These are phyloP conservation scores for Spiraea crenata DNA, from an alignment of 331 rosid species.

Conservation along the genomic window DNA sequence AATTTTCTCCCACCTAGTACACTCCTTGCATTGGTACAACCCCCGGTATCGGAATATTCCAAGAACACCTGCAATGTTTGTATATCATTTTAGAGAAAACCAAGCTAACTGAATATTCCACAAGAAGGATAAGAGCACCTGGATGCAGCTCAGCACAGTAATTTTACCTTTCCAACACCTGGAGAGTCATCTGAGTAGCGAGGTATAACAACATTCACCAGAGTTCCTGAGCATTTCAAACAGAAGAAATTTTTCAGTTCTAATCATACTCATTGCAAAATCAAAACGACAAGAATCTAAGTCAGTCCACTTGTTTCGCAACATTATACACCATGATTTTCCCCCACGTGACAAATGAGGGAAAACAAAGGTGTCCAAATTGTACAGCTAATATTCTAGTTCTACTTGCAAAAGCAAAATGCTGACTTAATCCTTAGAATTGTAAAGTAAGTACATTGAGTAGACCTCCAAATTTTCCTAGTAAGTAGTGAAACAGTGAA, in stretches of 20 bases:
- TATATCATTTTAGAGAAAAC: neutral
- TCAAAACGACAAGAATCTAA: neutral
- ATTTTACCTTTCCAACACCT: constrained; percentile 75
- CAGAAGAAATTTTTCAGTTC: neutral
- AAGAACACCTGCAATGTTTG: constrained; percentile 58
- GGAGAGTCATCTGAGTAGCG: constrained; percentile 52
- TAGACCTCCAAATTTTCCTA: neutral
- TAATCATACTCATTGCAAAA: neutral
- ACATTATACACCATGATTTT: neutral
- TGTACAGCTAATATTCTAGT: neutral
- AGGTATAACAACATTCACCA: constrained; percentile 69
- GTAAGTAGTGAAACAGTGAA: neutral
- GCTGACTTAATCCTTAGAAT: too few species aligned
- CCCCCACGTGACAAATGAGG: neutral
- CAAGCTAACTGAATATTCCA: neutral
- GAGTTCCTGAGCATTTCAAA: constrained; percentile 43
- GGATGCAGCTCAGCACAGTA: constrained; percentile 4
- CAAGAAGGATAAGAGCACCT: neutral
- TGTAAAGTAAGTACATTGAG: neutral
- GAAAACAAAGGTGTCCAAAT: neutral
- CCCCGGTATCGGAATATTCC: constrained; percentile 55
- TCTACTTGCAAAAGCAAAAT: neutral
- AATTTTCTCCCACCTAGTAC: constrained; percentile 74
- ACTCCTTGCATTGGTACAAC: constrained; percentile 53
- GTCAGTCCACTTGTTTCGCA: neutral